Base-by-base conservation (phyloP, 768 basidiomycete genomes). In the Clitopilus hobsonii region DNA sequence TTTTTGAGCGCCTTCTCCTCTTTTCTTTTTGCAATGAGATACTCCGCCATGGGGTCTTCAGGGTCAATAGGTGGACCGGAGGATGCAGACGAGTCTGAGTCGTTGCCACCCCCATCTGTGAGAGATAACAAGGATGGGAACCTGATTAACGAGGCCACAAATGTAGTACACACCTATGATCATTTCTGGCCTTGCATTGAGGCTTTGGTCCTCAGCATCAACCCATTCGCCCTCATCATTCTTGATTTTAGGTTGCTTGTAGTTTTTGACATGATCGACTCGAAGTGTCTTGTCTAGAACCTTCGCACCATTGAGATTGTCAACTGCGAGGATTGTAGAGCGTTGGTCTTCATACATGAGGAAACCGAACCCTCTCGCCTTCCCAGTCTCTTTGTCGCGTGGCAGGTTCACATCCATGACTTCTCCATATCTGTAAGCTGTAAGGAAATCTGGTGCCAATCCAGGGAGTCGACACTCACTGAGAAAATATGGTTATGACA, bases 281-380 rank as follows among this genome's bases (percentile, higher is more conserved):
- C 94, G 86, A 51, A 99, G 74, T 2, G 86, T 96, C 61, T 86
- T 79, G 14, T 89, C 92, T 27, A 97, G 74, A 38, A 98, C 88
- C 53, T 84, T 84, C 48, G 94, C 91, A 38, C 97, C 97, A 65
- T 97, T 98, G 70, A 99, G 85, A 74, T 99, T 99, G 74, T 99
- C 97, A 58, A 99, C 96, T 7, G 97, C 97, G 49, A 99, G 79
- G 51, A 98, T 70, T 5, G 97, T 99, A 56, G 93, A 96, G 49
- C 93, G 83, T 72, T 99, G 97, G 70, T 99, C 94, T 71, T 96
- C 94, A 70, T 98, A 99, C 97, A 98, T 98, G 59, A 98, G 77
- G 75, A 98, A 99, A 7, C 84, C 95, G 67, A 98, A 99, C 1
- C 97, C 97, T 64, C 75, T 85, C 0, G 88, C 78, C 66, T 96